phyloP scores from a whole-genome alignment of 2,329 filamentous ascomycete genomes.

The Diaporthe sp. region DNA sequence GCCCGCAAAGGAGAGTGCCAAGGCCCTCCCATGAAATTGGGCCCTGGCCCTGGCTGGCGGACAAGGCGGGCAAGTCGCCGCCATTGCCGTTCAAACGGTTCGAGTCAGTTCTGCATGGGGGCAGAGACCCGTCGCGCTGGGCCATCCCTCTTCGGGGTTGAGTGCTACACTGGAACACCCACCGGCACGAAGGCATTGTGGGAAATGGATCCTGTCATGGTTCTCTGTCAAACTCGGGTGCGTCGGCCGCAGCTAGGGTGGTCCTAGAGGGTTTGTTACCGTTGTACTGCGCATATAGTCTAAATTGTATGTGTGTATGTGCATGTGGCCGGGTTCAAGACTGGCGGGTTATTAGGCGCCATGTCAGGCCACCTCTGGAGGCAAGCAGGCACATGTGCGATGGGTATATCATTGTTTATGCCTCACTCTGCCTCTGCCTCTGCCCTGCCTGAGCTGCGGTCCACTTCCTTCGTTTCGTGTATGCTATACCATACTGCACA shows the following conservation, averaged over 20 bases:
- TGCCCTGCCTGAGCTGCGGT: not conserved
- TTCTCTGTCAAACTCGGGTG: conserved; percentile 24
- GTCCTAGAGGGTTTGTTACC: not conserved
- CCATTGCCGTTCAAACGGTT: not conserved
- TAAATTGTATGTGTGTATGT: not conserved
- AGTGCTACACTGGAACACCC: not conserved
- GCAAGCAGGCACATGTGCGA: not conserved
- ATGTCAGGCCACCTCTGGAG: not conserved
- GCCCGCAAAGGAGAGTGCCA: conserved; percentile 2
- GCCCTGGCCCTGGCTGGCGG: not conserved
- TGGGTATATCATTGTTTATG: conserved; percentile 1
- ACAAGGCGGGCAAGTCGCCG: not conserved
- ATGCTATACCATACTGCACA: not conserved
- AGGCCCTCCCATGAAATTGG: not conserved
- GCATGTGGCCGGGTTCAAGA: not conserved
- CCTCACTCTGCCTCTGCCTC: not conserved
- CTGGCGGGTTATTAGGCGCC: not conserved
- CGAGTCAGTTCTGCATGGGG: conserved; percentile 23
- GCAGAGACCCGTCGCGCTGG: not conserved
- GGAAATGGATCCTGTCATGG: conserved; percentile 6
- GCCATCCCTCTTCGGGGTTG: conserved; percentile 8
- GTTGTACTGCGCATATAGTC: not conserved
- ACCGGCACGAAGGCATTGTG: conserved; percentile 1
- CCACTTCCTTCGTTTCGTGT: not conserved
- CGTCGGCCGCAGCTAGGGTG: conserved; percentile 15